Percentiles rank a stretch among this genome's conserved stretches.
These are phyloP conservation scores for Pichia sp. DNA, from an alignment of 1,139 yeast genomes.

Conservation along the genomic window DNA sequence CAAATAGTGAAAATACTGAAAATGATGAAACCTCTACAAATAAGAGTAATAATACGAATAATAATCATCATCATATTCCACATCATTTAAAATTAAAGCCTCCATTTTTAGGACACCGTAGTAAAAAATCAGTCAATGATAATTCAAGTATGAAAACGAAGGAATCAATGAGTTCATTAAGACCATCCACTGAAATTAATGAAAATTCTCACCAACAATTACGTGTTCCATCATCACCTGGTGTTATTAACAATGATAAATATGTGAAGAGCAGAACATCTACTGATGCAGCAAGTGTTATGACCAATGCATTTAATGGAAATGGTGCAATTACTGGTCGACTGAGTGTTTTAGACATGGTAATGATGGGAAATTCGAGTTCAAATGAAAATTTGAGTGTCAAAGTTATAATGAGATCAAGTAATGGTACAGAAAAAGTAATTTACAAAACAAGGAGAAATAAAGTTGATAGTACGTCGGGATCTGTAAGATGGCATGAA, in stretches of 20 bases:
- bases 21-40: background rate
- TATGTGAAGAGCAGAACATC: conserved; percentile 27
- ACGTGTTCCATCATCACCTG: conserved; percentile 26
- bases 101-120: conserved; percentile 4
- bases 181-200: background rate
- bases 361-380: background rate
- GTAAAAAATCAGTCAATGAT: background rate
- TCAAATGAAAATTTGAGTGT: conserved; percentile 43
- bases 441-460: conserved; percentile 57
- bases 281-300: conserved; percentile 18
- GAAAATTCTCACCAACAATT: conserved; percentile 18
- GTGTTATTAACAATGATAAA: conserved; percentile 15
- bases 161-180: background rate
- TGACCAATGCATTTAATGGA: conserved; percentile 33
- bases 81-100: conserved; percentile 4
- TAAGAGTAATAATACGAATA: background rate
- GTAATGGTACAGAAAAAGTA: conserved; percentile 46
- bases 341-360: conserved; percentile 34
- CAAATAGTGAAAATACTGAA: background rate
- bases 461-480: conserved; percentile 41
- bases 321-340: conserved; percentile 48
- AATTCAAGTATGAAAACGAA: background rate
- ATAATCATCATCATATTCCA: background rate
- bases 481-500: conserved; percentile 55
- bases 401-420: conserved; percentile 46